Conservation (phyloP, 495 filamentous ascomycete genomes). For the Peziza echinospora region DNA sequence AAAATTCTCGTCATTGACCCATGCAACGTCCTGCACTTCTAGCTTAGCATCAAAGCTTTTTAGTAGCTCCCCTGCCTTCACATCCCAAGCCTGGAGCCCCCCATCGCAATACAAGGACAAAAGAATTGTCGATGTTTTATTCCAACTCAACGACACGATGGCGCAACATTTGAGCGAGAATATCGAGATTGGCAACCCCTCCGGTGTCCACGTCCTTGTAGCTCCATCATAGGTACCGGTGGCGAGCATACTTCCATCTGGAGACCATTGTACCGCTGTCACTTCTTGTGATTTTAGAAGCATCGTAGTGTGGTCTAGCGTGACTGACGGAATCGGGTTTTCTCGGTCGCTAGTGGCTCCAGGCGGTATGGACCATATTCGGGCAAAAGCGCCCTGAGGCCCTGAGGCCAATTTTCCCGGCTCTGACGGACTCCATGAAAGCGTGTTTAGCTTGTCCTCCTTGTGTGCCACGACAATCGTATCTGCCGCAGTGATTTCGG, state of each 20-base stretch:
- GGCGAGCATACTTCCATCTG: conserved; percentile 41
- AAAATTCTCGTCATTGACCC: conserved; percentile 37
- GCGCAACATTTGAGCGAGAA: conserved; percentile 29
- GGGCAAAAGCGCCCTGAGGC: conserved; percentile 56
- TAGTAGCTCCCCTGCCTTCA: conserved; percentile 21
- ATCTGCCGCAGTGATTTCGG: conserved; percentile 17
- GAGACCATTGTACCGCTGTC: conserved; percentile 51
- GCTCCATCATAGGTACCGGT: conserved; percentile 45
- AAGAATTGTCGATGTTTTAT: conserved; percentile 29
- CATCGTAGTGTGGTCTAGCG: conserved; percentile 27
- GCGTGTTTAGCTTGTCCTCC: conserved; percentile 35
- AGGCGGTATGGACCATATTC: conserved; percentile 44
- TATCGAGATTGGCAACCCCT: conserved; percentile 28
- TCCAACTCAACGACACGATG: conserved; percentile 40
- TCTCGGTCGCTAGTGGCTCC: too few relatives aligned
- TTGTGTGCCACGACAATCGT: conserved; percentile 11
- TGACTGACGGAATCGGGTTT: conserved; percentile 23
- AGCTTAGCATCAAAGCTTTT: conserved; percentile 27
- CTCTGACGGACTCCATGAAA: conserved; percentile 58
- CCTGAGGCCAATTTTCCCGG: conserved; percentile 50
- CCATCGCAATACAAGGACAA: conserved; percentile 35
- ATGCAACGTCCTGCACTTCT: conserved; percentile 34
- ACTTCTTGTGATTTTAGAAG: conserved; percentile 25
- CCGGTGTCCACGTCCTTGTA: conserved; percentile 43
- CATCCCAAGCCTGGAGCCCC: conserved; percentile 30